Evolutionary conservation across 208 protist species (phyloP), one percentile per base, ranked within the genome.

Genomic region (Naegleria lovaniensis): DNA sequence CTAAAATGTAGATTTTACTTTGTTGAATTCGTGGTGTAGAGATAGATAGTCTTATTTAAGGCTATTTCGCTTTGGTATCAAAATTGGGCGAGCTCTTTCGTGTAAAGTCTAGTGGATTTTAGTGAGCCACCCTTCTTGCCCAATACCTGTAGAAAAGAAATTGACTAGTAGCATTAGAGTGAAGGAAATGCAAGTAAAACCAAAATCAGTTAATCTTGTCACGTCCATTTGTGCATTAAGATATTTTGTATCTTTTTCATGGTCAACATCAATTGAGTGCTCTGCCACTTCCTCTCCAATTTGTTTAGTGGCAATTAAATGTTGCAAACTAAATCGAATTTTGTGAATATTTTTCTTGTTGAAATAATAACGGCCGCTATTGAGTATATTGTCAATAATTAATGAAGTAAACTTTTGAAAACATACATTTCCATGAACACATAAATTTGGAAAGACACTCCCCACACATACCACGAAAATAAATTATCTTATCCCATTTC

Each of bases 401-500:
- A 58, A 6, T 22, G 16, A n/a, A n/a, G n/a, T n/a, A n/a, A n/a
- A 79, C 9, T 36, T 11, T 33, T n/a, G n/a, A 13, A 33, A 36
- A 79, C 67, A 36, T 79, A 79, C 67, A 79, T 79, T 79, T 79
- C 67, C 79, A 85, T 43, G 13, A 85, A 41, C 38, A 90, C 88
- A 76, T 59, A 90, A 25, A 76, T 22, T 85, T 90, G 88, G 51
- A 90, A 90, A 59, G 22, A 29, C 6, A 90, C 75, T 39, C 88
- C 88, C 88, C 88, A 90, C 9, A 90, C 36, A 41, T 43, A 90
- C 88, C 88, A 90, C 7, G 88, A 84, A 33, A 84, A 90, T 19
- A 90, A 58, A 76, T 90, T 90, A 40, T 90, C 83, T 85, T 25
- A 29, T 43, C 11, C 6, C 0, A 43, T 4, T 19, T 85, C n/a